A percentile compares a stretch with the other conserved stretches of the same genome.
Conservation (phyloP, 495 filamentous ascomycete species). For the Lentithecium fluviatile region DNA sequence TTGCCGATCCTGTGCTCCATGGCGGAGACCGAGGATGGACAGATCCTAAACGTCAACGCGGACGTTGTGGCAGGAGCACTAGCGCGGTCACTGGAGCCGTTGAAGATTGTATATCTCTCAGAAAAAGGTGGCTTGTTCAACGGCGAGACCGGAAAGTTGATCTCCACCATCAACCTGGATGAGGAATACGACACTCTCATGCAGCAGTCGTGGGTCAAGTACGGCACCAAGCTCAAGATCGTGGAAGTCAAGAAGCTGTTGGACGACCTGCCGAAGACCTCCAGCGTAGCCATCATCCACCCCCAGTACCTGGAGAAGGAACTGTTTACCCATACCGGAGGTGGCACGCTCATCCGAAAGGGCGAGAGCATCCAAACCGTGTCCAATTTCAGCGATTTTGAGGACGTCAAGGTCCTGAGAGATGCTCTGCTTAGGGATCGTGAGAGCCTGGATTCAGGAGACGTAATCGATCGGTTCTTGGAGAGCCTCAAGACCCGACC, state of each 20-base stretch:
- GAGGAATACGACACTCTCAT: conserved; percentile 96
- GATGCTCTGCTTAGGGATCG: conserved; percentile 81
- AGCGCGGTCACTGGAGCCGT: conserved; percentile 80
- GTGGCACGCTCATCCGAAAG: conserved; percentile 89
- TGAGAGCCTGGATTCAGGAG: conserved; percentile 76
- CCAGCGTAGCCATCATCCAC: conserved; percentile 97
- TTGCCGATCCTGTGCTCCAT: conserved; percentile 95
- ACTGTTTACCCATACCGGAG: conserved; percentile 92
- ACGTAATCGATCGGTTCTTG: conserved; percentile 83
- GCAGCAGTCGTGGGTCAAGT: conserved; percentile 93
- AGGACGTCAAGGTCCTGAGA: conserved; percentile 73
- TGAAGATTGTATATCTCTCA: conserved; percentile 97
- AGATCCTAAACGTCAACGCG: conserved; percentile 96
- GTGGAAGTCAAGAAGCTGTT: conserved; percentile 97
- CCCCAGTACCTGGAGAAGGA: conserved; percentile 93
- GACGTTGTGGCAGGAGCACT: conserved; percentile 95
- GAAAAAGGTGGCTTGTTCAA: conserved; percentile 98
- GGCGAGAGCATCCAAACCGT: conserved; percentile 86
- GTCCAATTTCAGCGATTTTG: conserved; percentile 72
- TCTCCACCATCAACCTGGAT: conserved; percentile 95
- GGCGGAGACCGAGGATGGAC: conserved; percentile 90
- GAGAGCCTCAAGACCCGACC: conserved; percentile 69
- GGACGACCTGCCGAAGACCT: conserved; percentile 79
- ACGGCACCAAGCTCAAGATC: conserved; percentile 96
- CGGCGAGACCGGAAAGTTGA: conserved; percentile 89